Evolutionary conservation across 208 protist genomes (phyloP), one percentile per base, ranked within the genome.

Genomic region (Endotrypanum monterogeii): DNA sequence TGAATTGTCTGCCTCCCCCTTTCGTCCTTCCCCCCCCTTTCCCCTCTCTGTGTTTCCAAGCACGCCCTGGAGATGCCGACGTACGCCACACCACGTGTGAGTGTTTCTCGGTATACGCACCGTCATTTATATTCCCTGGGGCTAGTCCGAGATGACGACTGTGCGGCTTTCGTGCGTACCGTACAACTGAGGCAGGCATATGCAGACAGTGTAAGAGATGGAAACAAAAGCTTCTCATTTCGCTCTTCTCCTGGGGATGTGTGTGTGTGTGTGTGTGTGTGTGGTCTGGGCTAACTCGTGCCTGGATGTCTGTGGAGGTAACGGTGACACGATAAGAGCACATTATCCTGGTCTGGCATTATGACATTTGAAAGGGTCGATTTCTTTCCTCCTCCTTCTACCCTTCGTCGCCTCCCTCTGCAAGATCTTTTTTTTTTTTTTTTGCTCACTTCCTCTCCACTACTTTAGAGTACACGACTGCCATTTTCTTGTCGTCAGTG

Each of bases 381-480:
- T 48, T 30, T 41, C 18, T 56, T 23, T 23, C 44, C 44, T 48
- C 12, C 44, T 11, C 44, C 44, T 48, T 11, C 44, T 48, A 48
- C 44, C 44, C 44, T 11, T 11, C 44, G 0, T 1, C 44, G 8
- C 44, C 44, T 11, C 44, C 44, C 44, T 11, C 8, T 11, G 8
- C 44, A 5, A 48, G 12, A 11, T 11, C 25, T 48, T 23, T 41
- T 60, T 60, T 28, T 46, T 11, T 48, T 62, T 25, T 62, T 30
- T 14, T 62, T 32, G 28, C 39, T 39, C 30, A 39, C 58, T 4
- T 35, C 23, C 37, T 25, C 35, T 25, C 35, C 18, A 16, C 20
- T 44, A 48, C 44, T 11, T 11, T 65, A 65, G 60, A 65, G 37
- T 65, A 65, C 44, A 65, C 60, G 60, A 30, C 23, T 20, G 20